Percentiles rank a stretch among this genome's conserved stretches.
Conservation (phyloP, 2,329 filamentous ascomycete genomes). For the Pseudogymnoascus sp. region DNA sequence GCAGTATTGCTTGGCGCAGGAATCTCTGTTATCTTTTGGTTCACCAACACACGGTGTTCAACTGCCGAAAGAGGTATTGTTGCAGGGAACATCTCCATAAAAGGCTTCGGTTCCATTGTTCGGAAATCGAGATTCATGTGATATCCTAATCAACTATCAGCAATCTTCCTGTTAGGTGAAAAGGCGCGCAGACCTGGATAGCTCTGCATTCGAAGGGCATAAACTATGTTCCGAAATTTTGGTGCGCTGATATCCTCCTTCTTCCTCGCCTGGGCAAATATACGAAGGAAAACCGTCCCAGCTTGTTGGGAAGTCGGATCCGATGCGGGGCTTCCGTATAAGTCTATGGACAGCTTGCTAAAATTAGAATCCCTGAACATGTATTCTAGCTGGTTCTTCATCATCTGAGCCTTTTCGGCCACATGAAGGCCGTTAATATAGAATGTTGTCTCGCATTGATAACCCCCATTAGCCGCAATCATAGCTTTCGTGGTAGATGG, state of each 20-base stretch:
- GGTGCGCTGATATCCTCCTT: neutral
- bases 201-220: constrained; percentile 37
- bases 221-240: constrained; percentile 15
- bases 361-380: neutral
- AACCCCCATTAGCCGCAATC: neutral
- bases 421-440: neutral
- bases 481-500: neutral
- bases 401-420: neutral
- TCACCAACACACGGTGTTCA: no score
- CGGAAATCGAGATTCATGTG: constrained; percentile 41
- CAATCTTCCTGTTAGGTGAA: no score
- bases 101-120: constrained; percentile 38
- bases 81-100: constrained; percentile 38
- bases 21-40: no score
- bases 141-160: constrained; percentile 24
- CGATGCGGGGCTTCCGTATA: neutral
- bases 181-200: constrained; percentile 26
- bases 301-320: neutral
- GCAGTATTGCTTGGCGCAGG: no score
- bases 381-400: neutral
- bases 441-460: neutral
- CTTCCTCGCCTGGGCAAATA: neutral
- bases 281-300: neutral
- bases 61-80: no score
- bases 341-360: neutral